Evolutionary conservation across 805 yeast genomes (phyloP).

Genomic region (Hanseniaspora mollemarum): DNA sequence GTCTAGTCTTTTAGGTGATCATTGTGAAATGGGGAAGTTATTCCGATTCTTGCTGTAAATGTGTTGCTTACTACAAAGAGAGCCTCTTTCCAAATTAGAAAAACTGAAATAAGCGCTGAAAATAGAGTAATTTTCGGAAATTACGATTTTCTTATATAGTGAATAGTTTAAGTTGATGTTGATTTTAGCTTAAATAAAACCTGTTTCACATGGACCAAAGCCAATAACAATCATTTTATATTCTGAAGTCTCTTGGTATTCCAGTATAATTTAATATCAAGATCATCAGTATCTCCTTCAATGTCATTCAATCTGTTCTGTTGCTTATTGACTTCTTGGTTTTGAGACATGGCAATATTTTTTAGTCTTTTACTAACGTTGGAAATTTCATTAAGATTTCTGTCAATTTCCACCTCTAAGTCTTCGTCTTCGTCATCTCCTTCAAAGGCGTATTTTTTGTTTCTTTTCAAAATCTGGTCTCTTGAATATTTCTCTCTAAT

Average conservation of each 20-base stretch:
- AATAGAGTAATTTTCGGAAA: too few species aligned
- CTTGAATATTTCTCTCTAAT: constrained; percentile 30
- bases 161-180: too few species aligned
- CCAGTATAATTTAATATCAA: constrained; percentile 74
- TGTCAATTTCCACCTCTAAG: constrained; percentile 76
- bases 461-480: constrained; percentile 35
- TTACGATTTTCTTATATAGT: too few species aligned
- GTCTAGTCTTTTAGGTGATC: too few species aligned
- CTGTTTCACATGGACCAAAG: too few species aligned
- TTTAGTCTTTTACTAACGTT: constrained; percentile 59
- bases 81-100: too few species aligned
- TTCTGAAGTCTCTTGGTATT: constrained; percentile 58
- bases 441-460: constrained; percentile 68
- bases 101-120: too few species aligned
- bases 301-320: constrained; percentile 60
- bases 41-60: too few species aligned
- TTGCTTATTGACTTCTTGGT: constrained; percentile 70
- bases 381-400: constrained; percentile 68
- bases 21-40: too few species aligned
- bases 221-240: constrained; percentile 31
- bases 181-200: too few species aligned
- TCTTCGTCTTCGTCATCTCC: constrained; percentile 88
- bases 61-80: too few species aligned
- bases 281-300: constrained; percentile 70
- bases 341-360: constrained; percentile 58